phyloP scores from a whole-genome alignment of 148 eudicot species.

The Vaccinium macrocarpon region DNA sequence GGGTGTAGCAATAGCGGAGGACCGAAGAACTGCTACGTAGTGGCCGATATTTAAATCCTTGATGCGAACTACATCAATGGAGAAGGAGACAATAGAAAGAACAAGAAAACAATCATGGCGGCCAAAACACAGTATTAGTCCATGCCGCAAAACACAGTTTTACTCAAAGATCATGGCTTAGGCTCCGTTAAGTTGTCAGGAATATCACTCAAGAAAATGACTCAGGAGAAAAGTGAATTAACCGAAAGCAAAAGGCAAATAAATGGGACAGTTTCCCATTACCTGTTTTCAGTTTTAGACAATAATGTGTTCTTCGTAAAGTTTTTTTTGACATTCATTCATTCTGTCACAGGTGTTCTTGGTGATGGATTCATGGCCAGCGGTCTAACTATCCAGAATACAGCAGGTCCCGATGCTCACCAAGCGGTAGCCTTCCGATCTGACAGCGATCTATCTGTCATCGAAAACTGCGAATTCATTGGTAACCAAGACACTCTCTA shows the following conservation, averaged over 20 bases:
- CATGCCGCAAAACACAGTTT: not conserved
- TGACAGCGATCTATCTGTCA: conserved; percentile 68
- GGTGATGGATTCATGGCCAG: conserved; percentile 93
- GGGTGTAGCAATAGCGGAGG: no score
- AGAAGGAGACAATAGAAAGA: no score
- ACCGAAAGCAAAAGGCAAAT: not conserved
- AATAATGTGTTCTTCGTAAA: not conserved
- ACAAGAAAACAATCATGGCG: no score
- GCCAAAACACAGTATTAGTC: no score
- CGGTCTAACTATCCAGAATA: conserved; percentile 72
- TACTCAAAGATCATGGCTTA: not conserved
- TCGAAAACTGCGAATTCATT: conserved; percentile 77
- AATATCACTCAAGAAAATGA: not conserved
- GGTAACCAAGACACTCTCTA: conserved; percentile 94
- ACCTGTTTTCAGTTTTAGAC: not conserved
- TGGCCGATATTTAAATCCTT: no score
- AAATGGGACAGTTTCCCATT: not conserved
- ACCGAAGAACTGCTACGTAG: no score
- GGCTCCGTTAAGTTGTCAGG: not conserved
- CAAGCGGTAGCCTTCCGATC: conserved; percentile 92
- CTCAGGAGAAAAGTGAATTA: not conserved
- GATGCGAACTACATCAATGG: no score
- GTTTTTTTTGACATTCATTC: not conserved
- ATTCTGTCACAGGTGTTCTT: conserved; percentile 40
- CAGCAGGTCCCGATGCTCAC: conserved; percentile 75